Percentiles rank a stretch among this genome's conserved stretches.
Conservation (phyloP, 2,329 filamentous ascomycete genomes). For the Diaporthe capsici region DNA sequence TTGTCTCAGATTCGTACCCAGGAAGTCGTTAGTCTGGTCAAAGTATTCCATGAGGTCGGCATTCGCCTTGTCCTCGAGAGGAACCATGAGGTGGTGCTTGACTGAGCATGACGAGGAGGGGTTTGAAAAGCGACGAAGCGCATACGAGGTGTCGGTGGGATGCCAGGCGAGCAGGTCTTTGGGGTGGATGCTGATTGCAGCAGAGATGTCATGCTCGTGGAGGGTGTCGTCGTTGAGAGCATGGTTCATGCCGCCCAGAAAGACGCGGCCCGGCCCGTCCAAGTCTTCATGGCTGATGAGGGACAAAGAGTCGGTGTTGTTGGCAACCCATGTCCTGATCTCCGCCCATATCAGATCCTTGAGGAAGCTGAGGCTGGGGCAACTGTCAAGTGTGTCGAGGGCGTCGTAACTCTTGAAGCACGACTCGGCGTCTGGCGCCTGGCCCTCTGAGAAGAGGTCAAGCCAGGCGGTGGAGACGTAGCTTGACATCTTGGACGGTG, state of each 20-base stretch:
- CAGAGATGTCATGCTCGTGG: constrained; percentile 20
- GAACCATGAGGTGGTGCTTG: constrained; percentile 18
- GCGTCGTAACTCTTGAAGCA: constrained; percentile 34
- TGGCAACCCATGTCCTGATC: constrained; percentile 33
- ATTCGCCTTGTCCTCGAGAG: constrained; percentile 22
- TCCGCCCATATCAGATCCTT: constrained; percentile 28
- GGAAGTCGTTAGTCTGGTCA: constrained; percentile 7
- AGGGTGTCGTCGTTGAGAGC: constrained; percentile 33
- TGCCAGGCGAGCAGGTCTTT: constrained; percentile 33
- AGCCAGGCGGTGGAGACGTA: constrained; percentile 30
- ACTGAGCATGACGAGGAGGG: constrained; percentile 19
- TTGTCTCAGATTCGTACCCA: neutral
- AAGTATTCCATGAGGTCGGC: constrained; percentile 28
- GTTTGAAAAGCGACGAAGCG: constrained; percentile 23
- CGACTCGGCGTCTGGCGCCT: constrained; percentile 20
- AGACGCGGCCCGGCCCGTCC: constrained; percentile 29
- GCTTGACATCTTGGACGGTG: constrained; percentile 21
- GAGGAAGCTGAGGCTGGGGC: constrained; percentile 14
- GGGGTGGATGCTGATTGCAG: constrained; percentile 34
- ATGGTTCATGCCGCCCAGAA: constrained; percentile 34
- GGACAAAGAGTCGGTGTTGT: constrained; percentile 27
- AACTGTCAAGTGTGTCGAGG: constrained; percentile 21
- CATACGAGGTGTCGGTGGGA: constrained; percentile 31
- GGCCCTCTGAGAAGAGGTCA: constrained; percentile 15
- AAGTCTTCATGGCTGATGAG: constrained; percentile 24